Evolutionary conservation across 2,329 filamentous ascomycete genomes (phyloP).

Genomic region (Cercospora beticola): DNA sequence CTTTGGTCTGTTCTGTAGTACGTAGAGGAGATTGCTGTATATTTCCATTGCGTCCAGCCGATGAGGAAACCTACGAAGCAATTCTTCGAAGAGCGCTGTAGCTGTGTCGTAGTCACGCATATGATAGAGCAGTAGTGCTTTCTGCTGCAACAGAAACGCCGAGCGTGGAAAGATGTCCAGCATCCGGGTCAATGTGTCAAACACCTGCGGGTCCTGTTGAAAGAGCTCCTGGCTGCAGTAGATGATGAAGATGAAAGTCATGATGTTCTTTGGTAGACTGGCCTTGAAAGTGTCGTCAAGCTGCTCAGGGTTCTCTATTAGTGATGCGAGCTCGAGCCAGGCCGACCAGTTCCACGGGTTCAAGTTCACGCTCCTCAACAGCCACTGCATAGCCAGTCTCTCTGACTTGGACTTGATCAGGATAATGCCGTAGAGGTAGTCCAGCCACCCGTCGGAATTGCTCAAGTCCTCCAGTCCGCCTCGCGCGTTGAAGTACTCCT

Average conservation of each 20-base stretch:
- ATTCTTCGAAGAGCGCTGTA: slow-evolving; percentile 46
- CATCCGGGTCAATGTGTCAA: slow-evolving; percentile 73
- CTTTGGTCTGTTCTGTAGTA: slow-evolving; percentile 83
- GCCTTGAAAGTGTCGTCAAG: slow-evolving; percentile 53
- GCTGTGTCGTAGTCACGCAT: slow-evolving; percentile 72
- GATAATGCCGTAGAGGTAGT: slow-evolving; percentile 89
- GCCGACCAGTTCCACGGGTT: slow-evolving; percentile 97
- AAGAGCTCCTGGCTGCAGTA: slow-evolving; percentile 90
- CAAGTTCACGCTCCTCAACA: slow-evolving; percentile 83
- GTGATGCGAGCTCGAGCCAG: slow-evolving; percentile 85
- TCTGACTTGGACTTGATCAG: slow-evolving; percentile 90
- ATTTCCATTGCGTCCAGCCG: slow-evolving; percentile 89
- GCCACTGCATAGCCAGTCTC: slow-evolving; percentile 75
- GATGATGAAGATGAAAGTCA: slow-evolving; percentile 91
- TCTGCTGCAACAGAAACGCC: slow-evolving; percentile 86
- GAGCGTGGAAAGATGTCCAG: slow-evolving; percentile 82
- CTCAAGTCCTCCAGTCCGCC: slow-evolving; percentile 35
- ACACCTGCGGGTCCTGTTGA: slow-evolving; percentile 73
- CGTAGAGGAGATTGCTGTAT: slow-evolving; percentile 96
- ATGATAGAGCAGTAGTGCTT: slow-evolving; percentile 85
- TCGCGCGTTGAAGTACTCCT: slow-evolving; percentile 75
- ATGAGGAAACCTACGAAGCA: slow-evolving; percentile 64
- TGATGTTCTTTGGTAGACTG: slow-evolving; percentile 81
- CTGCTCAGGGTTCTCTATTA: slow-evolving; percentile 78
- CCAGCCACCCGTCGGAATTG: slow-evolving; percentile 78